phyloP scores from a whole-genome alignment of 2,329 filamentous ascomycete species.

The Metarhizium humberi region DNA sequence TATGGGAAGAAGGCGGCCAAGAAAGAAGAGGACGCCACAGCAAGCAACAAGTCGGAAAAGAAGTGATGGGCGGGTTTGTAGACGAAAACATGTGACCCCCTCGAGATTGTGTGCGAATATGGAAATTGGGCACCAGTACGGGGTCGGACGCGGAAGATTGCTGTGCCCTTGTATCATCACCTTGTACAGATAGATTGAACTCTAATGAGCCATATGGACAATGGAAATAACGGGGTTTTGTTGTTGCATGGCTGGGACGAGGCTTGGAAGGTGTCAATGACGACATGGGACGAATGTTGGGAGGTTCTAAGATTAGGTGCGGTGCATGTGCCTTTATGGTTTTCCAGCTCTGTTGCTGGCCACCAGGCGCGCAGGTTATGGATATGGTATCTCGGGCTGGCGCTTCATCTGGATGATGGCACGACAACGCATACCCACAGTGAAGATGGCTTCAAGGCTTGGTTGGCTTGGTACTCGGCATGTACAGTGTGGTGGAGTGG shows the following conservation, averaged over 20 bases:
- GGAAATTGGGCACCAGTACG: neutral
- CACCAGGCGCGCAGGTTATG: too few relatives aligned
- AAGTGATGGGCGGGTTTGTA: neutral
- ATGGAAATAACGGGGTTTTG: neutral
- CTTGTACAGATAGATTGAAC: neutral
- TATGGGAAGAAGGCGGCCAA: slow-evolving; percentile 21
- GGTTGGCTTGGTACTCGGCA: too few relatives aligned
- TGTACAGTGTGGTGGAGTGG: neutral
- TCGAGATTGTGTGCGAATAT: neutral
- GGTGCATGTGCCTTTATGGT: too few relatives aligned
- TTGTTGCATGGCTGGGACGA: neutral
- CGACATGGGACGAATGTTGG: too few relatives aligned
- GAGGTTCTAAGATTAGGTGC: too few relatives aligned
- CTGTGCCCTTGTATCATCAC: neutral
- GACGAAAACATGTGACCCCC: too few relatives aligned
- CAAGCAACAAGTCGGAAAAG: neutral
- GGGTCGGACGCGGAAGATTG: neutral
- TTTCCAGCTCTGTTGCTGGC: too few relatives aligned
- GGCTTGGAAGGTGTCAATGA: too few relatives aligned
- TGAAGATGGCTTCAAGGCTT: too few relatives aligned
- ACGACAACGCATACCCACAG: too few relatives aligned
- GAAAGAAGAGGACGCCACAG: slow-evolving; percentile 12
- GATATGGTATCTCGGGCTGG: too few relatives aligned
- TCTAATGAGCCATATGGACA: neutral
- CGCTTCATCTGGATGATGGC: too few relatives aligned